These are phyloP conservation scores for Aureobasidium sp. DNA, from an alignment of 2,329 filamentous ascomycete species.

Conservation along the genomic window DNA sequence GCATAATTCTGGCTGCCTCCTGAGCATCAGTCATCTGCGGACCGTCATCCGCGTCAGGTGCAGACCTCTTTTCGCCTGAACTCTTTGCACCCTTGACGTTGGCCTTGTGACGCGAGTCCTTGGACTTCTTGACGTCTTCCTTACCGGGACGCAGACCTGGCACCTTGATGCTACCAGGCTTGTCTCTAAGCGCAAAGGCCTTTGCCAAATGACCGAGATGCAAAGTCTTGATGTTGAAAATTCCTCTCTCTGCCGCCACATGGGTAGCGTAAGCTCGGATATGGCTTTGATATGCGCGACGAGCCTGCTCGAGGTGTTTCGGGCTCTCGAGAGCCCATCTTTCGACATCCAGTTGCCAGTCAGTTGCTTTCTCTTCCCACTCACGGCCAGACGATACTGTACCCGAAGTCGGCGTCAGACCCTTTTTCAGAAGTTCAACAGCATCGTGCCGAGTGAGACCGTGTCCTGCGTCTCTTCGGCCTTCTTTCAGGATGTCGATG, in stretches of 20 bases:
- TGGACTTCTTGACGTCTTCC: constrained; percentile 39
- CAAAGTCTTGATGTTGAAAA: constrained; percentile 85
- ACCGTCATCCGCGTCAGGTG: constrained; percentile 21
- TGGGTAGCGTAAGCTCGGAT: constrained; percentile 94
- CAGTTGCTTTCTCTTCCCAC: constrained; percentile 59
- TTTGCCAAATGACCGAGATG: constrained; percentile 93
- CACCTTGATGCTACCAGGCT: constrained; percentile 67
- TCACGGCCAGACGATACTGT: constrained; percentile 32
- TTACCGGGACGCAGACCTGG: constrained; percentile 43
- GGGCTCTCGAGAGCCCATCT: constrained; percentile 56
- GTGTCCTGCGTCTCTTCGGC: constrained; percentile 55
- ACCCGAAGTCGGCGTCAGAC: constrained; percentile 39
- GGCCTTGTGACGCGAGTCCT: constrained; percentile 32
- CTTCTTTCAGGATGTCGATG: constrained; percentile 65
- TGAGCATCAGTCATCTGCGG: constrained; percentile 29
- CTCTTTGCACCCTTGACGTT: constrained; percentile 25
- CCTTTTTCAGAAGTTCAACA: constrained; percentile 60
- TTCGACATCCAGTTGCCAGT: constrained; percentile 59
- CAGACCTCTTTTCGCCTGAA: constrained; percentile 23
- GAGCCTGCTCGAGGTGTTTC: constrained; percentile 68
- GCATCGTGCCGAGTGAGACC: constrained; percentile 54
- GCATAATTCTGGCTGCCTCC: constrained; percentile 46
- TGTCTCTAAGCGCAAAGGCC: constrained; percentile 81
- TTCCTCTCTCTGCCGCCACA: constrained; percentile 70
- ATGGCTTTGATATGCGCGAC: constrained; percentile 83